Evolutionary conservation across 305 asterid species (phyloP), one percentile per base, ranked within the genome.

Genomic region (Ruellia speciosa): DNA sequence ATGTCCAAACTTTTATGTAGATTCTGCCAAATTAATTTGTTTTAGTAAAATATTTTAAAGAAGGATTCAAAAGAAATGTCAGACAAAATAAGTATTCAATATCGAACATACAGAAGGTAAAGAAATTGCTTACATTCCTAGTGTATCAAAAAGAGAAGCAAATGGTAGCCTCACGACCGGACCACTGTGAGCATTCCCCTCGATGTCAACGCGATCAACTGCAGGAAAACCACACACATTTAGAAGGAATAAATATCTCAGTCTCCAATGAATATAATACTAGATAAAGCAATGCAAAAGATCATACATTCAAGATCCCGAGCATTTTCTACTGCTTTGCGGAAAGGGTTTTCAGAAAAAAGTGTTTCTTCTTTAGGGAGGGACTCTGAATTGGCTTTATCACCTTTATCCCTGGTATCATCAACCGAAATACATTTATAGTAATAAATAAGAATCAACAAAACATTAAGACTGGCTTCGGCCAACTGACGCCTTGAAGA

Each of bases 291-390:
- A 56, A 52, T 58, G 62, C 34, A 48, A 2, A 54, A 39, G 60
- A 75, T 52, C 90, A 69, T 74, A 92, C 99, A 78, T 72, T 92
- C 95, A 72, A 78, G 72, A 74, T 92, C 97, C 59, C 78, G 84
- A 65, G 78, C 84, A 86, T 84, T 88, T 72, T 80, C 82, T 37
- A 92, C 65, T 50, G 97, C 95, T 82, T 77, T 88, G 81, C 78
- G 75, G 73, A 75, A 88, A 68, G 92, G 96, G 70, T 86, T 88
- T 71, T 84, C 97, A 28, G 82, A 77, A 79, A 84, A 82, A 66
- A 58, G 69, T 53, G 76, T 48, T 66, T 86, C 95, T 74, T 78
- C 95, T 68, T 79, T 81, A 16, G 51, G 77, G 33, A 76, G 72
- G 50, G 81, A 63, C 72, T 78, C 89, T 58, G 81, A 66, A 67